A percentile compares a stretch with the other conserved stretches of the same genome.
Conservation (phyloP, 345 rosid genomes). For the Atalantia buxifolia region DNA sequence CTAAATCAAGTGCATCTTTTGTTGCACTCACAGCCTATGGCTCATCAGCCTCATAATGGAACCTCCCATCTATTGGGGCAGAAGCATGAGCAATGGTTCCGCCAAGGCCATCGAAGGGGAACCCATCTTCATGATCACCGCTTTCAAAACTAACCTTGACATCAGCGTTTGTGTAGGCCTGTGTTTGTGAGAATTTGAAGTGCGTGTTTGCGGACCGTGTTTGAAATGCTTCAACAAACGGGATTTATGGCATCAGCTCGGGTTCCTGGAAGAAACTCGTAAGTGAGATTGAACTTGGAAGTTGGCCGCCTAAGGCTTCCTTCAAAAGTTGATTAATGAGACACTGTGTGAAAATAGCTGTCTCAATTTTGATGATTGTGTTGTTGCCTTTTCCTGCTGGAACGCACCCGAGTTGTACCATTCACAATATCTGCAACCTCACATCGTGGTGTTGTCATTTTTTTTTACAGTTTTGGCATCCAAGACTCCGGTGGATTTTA, state of each 20-base stretch:
- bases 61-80: slow-evolving; percentile 23
- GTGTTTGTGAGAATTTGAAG: slow-evolving; percentile 16
- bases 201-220: slow-evolving; percentile 22
- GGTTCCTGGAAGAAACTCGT: too few species aligned
- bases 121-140: slow-evolving; percentile 19
- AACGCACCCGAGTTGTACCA: slow-evolving; percentile 23
- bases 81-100: slow-evolving; percentile 22
- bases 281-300: too few species aligned
- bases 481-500: slow-evolving; percentile 19
- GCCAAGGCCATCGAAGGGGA: slow-evolving; percentile 16
- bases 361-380: not conserved
- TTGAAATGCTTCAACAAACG: slow-evolving; percentile 14
- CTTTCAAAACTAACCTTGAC: slow-evolving; percentile 21
- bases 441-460: slow-evolving; percentile 34
- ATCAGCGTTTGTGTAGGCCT: not conserved
- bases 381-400: slow-evolving; percentile 7
- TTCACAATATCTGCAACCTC: slow-evolving; percentile 33
- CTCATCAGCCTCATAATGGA: slow-evolving; percentile 33
- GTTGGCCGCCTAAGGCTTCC: slow-evolving; percentile 30
- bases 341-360: slow-evolving; percentile 16
- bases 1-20: slow-evolving; percentile 1
- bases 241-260: not conserved
- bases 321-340: slow-evolving; percentile 20
- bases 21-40: slow-evolving; percentile 4
- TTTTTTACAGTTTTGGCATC: slow-evolving; percentile 19